Conservation (phyloP, 257 asterid genomes). For the Gentiana dahurica region DNA sequence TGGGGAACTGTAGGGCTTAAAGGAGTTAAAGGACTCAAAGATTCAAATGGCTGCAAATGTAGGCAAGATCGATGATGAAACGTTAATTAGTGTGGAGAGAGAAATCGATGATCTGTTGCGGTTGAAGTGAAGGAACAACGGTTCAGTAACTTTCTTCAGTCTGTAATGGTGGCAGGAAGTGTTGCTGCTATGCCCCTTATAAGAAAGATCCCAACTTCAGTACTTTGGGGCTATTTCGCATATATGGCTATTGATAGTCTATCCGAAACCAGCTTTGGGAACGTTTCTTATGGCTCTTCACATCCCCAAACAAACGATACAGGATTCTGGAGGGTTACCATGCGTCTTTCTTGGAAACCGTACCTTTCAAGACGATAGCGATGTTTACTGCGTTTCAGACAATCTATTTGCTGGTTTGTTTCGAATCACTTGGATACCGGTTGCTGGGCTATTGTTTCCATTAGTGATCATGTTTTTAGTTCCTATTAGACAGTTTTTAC, state of each 20-base stretch:
- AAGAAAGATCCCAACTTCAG: slow-evolving; percentile 88
- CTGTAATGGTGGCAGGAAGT: slow-evolving; percentile 71
- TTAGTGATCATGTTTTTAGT: slow-evolving; percentile 75
- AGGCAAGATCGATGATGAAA: slow-evolving; percentile 77
- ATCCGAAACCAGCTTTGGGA: slow-evolving; percentile 93
- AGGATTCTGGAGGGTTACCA: slow-evolving; percentile 40
- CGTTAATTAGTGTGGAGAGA: slow-evolving; percentile 68
- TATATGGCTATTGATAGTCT: slow-evolving; percentile 91
- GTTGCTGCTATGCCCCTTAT: slow-evolving; percentile 82
- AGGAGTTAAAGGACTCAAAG: slow-evolving; percentile 76
- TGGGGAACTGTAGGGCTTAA: slow-evolving; percentile 44
- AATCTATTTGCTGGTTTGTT: slow-evolving; percentile 61
- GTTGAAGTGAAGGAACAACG: slow-evolving; percentile 92
- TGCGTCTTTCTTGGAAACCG: slow-evolving; percentile 75
- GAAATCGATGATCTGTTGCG: slow-evolving; percentile 71
- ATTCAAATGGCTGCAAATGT: slow-evolving; percentile 68
- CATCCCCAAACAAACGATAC: slow-evolving; percentile 78
- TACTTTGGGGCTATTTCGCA: slow-evolving; percentile 91
- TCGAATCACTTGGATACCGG: slow-evolving; percentile 83
- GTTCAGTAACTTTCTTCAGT: slow-evolving; percentile 68
- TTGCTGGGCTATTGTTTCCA: slow-evolving; percentile 80
- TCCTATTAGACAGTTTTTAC: slow-evolving; percentile 58
- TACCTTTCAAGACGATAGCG: slow-evolving; percentile 68
- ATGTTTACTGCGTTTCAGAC: slow-evolving; percentile 56
- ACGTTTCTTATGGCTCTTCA: slow-evolving; percentile 60